Conservation (phyloP, 805 yeast species). For the Yamadazyma laniorum region DNA sequence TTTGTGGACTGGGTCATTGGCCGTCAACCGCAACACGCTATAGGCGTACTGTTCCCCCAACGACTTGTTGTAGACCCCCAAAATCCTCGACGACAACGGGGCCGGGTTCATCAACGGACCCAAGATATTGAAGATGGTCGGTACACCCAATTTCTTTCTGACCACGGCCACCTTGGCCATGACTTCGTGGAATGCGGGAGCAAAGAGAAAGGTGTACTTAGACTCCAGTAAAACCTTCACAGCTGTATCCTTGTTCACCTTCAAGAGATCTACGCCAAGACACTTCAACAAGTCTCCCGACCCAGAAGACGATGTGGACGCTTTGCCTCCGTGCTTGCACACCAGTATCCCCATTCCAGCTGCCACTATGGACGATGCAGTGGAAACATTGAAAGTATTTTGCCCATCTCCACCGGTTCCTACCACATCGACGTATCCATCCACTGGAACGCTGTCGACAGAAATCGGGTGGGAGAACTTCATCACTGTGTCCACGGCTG, state of each 20-base stretch:
- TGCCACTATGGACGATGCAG: constrained; percentile 90
- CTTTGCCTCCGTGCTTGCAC: constrained; percentile 97
- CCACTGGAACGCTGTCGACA: constrained; percentile 39
- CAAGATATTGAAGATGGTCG: constrained; percentile 88
- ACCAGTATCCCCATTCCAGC: constrained; percentile 83
- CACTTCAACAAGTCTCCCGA: constrained; percentile 83
- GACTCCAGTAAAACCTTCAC: constrained; percentile 53
- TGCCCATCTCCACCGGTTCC: constrained; percentile 99
- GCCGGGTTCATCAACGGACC: constrained; percentile 96
- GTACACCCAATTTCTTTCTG: constrained; percentile 79
- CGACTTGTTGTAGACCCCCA: constrained; percentile 82
- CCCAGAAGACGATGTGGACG: constrained; percentile 89
- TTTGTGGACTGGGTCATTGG: constrained; percentile 41
- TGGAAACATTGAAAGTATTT: constrained; percentile 93
- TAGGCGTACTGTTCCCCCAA: constrained; percentile 84
- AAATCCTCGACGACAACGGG: constrained; percentile 70
- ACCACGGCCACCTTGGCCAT: constrained; percentile 80
- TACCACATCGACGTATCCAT: constrained; percentile 79
- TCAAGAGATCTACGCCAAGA: constrained; percentile 79
- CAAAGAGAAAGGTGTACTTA: constrained; percentile 71
- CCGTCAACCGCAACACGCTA: constrained; percentile 67
- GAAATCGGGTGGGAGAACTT: constrained; percentile 60
- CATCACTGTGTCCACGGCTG: constrained; percentile 76
- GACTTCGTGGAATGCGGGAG: constrained; percentile 92
- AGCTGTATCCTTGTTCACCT: constrained; percentile 61